A percentile compares a stretch with the other conserved stretches of the same genome.
These are phyloP conservation scores for Nannochloris sp. DNA, from an alignment of 139 green algal species.

Conservation along the genomic window DNA sequence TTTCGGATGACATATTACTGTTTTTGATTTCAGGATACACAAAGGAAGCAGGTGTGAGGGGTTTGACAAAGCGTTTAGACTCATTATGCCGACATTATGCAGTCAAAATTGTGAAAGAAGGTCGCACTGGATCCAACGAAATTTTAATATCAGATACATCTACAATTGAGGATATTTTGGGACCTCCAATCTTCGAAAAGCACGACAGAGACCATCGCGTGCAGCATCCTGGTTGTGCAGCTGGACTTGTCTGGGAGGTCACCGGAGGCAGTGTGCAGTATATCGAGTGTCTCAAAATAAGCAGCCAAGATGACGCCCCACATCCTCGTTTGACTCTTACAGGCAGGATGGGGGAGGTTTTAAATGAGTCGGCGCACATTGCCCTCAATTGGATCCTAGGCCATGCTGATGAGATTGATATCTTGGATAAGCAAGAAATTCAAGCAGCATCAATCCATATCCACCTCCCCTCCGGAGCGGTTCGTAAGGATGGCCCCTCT, in stretches of 20 bases:
- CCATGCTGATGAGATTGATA: slow-evolving; percentile 24
- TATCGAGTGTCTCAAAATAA: slow-evolving; percentile 61
- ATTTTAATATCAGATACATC: slow-evolving; percentile 31
- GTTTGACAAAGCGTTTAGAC: slow-evolving; percentile 88
- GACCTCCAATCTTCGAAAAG: slow-evolving; percentile 35
- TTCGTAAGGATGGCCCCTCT: slow-evolving; percentile 88
- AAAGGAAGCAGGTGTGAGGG: slow-evolving; percentile 89
- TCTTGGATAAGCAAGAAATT: slow-evolving; percentile 4
- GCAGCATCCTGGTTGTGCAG: slow-evolving; percentile 68
- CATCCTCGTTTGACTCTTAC: slow-evolving; percentile 19
- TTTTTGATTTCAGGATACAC: slow-evolving; percentile 79
- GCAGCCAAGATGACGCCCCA: slow-evolving; percentile 24
- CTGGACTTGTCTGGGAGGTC: slow-evolving; percentile 92
- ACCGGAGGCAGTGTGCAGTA: slow-evolving; percentile 91
- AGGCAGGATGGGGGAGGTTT: slow-evolving; percentile 89
- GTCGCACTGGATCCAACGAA: background rate
- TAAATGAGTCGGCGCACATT: slow-evolving; percentile 85
- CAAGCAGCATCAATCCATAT: slow-evolving; percentile 61
- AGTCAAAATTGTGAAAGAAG: slow-evolving; percentile 48
- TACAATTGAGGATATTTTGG: slow-evolving; percentile 61
- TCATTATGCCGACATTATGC: slow-evolving; percentile 91
- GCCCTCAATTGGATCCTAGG: slow-evolving; percentile 76
- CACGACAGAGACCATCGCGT: slow-evolving; percentile 15
- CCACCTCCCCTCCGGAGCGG: slow-evolving; percentile 81
- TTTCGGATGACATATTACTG: slow-evolving; percentile 65